Conservation (phyloP, 768 basidiomycete species). For the Trametes cubensis region DNA sequence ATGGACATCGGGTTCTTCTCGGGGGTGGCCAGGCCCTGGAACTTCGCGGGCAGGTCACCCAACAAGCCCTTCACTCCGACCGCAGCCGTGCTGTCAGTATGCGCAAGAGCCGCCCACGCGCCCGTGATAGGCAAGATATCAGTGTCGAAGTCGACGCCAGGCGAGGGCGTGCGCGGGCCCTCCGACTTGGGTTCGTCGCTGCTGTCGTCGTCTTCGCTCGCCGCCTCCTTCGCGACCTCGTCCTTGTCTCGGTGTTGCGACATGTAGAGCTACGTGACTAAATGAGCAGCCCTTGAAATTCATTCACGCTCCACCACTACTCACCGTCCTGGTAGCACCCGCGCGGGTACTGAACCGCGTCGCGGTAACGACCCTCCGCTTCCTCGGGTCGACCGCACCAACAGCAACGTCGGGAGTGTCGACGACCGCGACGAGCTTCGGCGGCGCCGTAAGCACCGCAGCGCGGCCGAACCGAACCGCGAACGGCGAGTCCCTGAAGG, state of each 20-base stretch:
- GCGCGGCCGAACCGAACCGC: conserved; percentile 65
- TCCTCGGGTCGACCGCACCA: conserved; percentile 83
- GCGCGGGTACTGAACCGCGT: conserved; percentile 84
- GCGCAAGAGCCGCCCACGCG: conserved; percentile 73
- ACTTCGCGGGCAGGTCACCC: conserved; percentile 67
- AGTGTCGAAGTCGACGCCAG: conserved; percentile 62
- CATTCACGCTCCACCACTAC: conserved; percentile 31
- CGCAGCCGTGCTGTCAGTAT: conserved; percentile 37
- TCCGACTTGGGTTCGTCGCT: conserved; percentile 23
- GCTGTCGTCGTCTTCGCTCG: conserved; percentile 26
- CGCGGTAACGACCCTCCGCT: conserved; percentile 83
- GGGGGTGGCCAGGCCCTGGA: conserved; percentile 78
- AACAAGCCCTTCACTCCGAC: conserved; percentile 58
- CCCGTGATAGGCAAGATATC: conserved; percentile 70
- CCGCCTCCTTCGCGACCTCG: conserved; percentile 25
- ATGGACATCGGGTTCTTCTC: conserved; percentile 96
- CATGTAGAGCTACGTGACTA: conserved; percentile 64
- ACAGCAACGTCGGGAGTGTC: conserved; percentile 90
- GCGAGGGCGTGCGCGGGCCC: conserved; percentile 28
- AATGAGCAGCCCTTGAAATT: background rate
- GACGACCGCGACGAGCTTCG: conserved; percentile 78
- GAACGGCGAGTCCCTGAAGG: conserved; percentile 36
- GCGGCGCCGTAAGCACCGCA: conserved; percentile 80
- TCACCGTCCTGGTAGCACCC: conserved; percentile 80
- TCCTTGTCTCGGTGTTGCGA: conserved; percentile 72